Conservation (phyloP, 495 filamentous ascomycete genomes). For the Penicillium steckii region DNA sequence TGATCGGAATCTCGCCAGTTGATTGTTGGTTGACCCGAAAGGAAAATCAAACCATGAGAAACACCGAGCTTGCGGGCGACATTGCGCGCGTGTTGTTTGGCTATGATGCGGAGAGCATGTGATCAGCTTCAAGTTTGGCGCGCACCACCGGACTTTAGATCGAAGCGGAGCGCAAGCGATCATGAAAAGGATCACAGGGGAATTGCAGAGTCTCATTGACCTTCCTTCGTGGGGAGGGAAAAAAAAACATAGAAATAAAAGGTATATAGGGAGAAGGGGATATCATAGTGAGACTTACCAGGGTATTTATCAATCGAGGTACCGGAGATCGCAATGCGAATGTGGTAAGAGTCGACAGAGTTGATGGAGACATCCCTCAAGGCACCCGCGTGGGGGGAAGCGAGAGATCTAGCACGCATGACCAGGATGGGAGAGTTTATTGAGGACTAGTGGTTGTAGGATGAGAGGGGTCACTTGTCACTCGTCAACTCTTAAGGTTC, state of each 20-base stretch:
- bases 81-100: conserved; percentile 76
- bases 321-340: conserved; percentile 28
- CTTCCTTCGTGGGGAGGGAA: conserved; percentile 1
- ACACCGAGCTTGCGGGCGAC: conserved; percentile 66
- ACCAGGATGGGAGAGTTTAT: background rate
- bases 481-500: background rate
- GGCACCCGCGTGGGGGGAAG: conserved; percentile 3
- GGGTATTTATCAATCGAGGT: conserved; percentile 44
- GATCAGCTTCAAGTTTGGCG: conserved; percentile 16
- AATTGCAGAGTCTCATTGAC: background rate
- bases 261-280: too few relatives aligned
- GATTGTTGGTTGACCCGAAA: conserved; percentile 73
- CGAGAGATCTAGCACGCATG: conserved; percentile 19
- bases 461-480: conserved; percentile 15
- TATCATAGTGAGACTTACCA: conserved; percentile 32
- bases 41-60: conserved; percentile 70
- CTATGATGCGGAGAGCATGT: conserved; percentile 37
- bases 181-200: too few relatives aligned
- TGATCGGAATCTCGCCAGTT: conserved; percentile 80
- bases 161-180: too few relatives aligned
- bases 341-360: conserved; percentile 31
- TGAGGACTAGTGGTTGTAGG: background rate
- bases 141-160: conserved; percentile 1
- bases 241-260: background rate
- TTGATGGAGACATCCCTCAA: conserved; percentile 23